Conservation (phyloP, 2,329 filamentous ascomycete species). For the Nemania serpens region DNA sequence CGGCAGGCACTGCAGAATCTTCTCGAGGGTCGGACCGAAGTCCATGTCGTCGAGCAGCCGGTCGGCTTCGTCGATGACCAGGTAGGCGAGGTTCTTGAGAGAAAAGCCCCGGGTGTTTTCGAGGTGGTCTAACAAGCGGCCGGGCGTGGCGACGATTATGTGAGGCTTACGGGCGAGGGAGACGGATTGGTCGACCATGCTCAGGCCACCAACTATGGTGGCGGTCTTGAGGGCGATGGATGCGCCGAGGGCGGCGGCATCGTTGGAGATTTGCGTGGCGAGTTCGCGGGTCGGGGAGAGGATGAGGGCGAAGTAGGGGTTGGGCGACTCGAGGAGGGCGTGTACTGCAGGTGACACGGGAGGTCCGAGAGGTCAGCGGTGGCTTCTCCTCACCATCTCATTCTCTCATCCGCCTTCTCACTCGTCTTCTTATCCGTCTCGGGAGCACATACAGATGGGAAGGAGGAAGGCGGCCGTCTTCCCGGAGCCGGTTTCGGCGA, state of each 20-base stretch:
- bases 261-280: slow-evolving; percentile 86
- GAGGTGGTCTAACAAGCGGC: slow-evolving; percentile 85
- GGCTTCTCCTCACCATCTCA: background rate
- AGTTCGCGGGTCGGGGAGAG: slow-evolving; percentile 92
- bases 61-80: slow-evolving; percentile 96
- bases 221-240: slow-evolving; percentile 86
- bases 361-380: background rate
- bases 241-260: slow-evolving; percentile 85
- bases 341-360: background rate
- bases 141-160: slow-evolving; percentile 89
- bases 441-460: slow-evolving; percentile 60
- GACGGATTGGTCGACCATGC: slow-evolving; percentile 87
- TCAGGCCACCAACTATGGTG: slow-evolving; percentile 71
- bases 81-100: slow-evolving; percentile 77
- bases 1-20: slow-evolving; percentile 70
- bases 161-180: slow-evolving; percentile 92
- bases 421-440: background rate
- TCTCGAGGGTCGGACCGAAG: slow-evolving; percentile 90
- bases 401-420: background rate
- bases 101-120: slow-evolving; percentile 98
- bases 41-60: slow-evolving; percentile 92
- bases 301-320: slow-evolving; percentile 84
- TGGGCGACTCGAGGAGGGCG: slow-evolving; percentile 75
- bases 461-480: slow-evolving; percentile 92
- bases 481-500: slow-evolving; percentile 93